Evolutionary conservation across 202 grass and related monocot species (phyloP).

Genomic region (Panicum hallii): DNA sequence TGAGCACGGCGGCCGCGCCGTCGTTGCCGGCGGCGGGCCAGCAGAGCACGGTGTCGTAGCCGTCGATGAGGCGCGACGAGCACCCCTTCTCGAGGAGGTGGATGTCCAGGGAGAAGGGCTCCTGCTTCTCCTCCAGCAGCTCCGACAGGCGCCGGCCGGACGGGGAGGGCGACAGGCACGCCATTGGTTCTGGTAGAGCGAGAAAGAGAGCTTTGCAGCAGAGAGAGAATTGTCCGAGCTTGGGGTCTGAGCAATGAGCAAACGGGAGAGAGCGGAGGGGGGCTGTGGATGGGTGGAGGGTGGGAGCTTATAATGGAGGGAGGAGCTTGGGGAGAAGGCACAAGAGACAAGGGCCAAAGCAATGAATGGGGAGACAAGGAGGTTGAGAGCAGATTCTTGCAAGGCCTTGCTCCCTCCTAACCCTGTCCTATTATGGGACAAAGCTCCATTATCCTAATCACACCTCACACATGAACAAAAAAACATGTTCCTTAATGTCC

Average conservation of each 20-base stretch:
- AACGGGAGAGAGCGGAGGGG: neutral
- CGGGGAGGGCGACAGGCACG: constrained; percentile 55
- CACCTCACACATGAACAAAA: neutral
- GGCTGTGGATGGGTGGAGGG: neutral
- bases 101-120: constrained; percentile 77
- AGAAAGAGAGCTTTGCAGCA: constrained; percentile 7
- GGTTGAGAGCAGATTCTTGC: constrained; percentile 42
- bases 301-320: constrained; percentile 55
- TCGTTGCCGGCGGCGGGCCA: constrained; percentile 56
- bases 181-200: constrained; percentile 42
- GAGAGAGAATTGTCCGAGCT: neutral
- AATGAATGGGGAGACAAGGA: constrained; percentile 47
- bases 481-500: neutral
- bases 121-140: constrained; percentile 86
- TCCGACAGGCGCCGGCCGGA: constrained; percentile 71
- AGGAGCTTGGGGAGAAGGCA: neutral
- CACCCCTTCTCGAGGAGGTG: constrained; percentile 89
- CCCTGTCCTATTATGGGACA: constrained; percentile 9
- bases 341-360: constrained; percentile 34
- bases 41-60: constrained; percentile 59
- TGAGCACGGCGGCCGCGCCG: constrained; percentile 49
- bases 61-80: constrained; percentile 52
- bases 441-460: constrained; percentile 2
- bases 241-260: neutral
- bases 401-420: neutral